Conservation (phyloP, 768 basidiomycete genomes). For the Trametes meyenii region DNA sequence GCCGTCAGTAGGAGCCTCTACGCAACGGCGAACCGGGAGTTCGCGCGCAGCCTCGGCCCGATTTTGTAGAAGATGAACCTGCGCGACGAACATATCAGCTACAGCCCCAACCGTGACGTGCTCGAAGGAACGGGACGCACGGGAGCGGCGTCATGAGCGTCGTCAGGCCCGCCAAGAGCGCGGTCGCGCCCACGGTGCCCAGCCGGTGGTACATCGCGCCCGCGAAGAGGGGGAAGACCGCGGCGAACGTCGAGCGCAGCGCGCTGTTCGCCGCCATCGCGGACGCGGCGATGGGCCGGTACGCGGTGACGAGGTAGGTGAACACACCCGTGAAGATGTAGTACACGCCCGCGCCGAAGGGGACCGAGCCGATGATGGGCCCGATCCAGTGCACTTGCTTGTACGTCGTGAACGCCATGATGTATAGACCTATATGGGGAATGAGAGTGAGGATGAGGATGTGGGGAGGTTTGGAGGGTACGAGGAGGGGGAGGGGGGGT, state of each 20-base stretch:
- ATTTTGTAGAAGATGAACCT: conserved; percentile 54
- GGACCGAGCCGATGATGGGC: conserved; percentile 47
- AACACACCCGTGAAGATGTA: conserved; percentile 73
- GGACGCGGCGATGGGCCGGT: conserved; percentile 55
- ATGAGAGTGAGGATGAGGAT: conserved; percentile 30
- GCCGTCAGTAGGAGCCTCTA: no score
- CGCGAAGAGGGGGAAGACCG: conserved; percentile 56
- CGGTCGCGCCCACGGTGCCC: conserved; percentile 73
- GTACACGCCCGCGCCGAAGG: conserved; percentile 57
- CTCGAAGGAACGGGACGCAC: conserved; percentile 39
- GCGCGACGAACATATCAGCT: not conserved
- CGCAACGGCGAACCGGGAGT: conserved; percentile 44
- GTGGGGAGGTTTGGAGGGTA: conserved; percentile 19
- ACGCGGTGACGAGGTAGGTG: conserved; percentile 57
- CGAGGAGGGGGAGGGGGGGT: no score
- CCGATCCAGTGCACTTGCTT: conserved; percentile 49
- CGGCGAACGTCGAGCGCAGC: conserved; percentile 49
- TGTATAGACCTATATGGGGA: conserved; percentile 44
- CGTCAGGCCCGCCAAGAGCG: conserved; percentile 67
- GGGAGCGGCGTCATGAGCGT: conserved; percentile 64
- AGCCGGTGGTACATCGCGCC: conserved; percentile 52
- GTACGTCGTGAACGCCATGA: conserved; percentile 60
- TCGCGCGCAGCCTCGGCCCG: conserved; percentile 46
- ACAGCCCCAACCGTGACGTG: not conserved
- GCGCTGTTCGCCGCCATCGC: conserved; percentile 71